phyloP scores from a whole-genome alignment of 306 rosid species.

The Gastrolobium villosum region DNA sequence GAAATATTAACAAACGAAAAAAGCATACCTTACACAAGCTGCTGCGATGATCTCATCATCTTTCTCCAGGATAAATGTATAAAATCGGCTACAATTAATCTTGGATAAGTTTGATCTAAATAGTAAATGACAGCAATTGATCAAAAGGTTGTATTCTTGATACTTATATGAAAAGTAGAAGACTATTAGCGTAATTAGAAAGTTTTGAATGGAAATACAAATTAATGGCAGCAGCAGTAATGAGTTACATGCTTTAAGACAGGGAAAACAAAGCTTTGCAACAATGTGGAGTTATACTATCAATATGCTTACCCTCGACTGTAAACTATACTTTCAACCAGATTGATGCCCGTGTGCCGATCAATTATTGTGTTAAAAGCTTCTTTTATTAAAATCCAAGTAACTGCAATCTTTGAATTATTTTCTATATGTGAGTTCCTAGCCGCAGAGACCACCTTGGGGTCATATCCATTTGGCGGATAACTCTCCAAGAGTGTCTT shows the following conservation, averaged over 20 bases:
- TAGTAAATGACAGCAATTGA: neutral
- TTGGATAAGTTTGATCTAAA: slow-evolving; percentile 48
- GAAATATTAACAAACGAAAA: neutral
- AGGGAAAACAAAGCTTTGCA: no score
- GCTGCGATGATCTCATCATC: slow-evolving; percentile 48
- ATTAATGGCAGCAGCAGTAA: no score
- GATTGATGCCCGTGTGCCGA: slow-evolving; percentile 37
- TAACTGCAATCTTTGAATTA: slow-evolving; percentile 51
- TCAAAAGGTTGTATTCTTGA: slow-evolving; percentile 5
- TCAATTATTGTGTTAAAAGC: slow-evolving; percentile 46
- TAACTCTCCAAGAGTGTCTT: slow-evolving; percentile 48
- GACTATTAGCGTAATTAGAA: neutral
- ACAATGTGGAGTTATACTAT: neutral
- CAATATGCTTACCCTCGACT: slow-evolving; percentile 48
- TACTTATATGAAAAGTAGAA: neutral
- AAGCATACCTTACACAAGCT: slow-evolving; percentile 57
- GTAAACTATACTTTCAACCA: slow-evolving; percentile 48
- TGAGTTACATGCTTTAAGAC: no score
- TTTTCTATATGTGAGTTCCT: slow-evolving; percentile 22
- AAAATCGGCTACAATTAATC: slow-evolving; percentile 49
- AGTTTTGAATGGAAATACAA: neutral
- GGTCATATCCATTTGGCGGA: slow-evolving; percentile 15
- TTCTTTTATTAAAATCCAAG: slow-evolving; percentile 47
- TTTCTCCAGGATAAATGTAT: slow-evolving; percentile 55
- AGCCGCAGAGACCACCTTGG: neutral